Base-by-base conservation (phyloP, 1,139 yeast genomes). In the Blastobotrys arbuscula region DNA sequence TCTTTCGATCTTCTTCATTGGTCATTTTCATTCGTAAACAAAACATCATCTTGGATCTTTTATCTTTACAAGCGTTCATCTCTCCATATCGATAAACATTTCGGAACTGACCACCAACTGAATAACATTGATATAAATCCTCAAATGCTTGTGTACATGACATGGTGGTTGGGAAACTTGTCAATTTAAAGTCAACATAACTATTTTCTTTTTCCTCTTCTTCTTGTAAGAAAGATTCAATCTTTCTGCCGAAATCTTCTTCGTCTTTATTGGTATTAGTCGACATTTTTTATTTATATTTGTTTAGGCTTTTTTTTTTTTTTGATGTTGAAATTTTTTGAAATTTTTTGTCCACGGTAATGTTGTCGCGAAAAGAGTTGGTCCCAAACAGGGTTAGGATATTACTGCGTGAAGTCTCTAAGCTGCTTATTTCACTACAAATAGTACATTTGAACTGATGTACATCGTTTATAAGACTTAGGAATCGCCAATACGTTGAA, bases 91-190 rank as follows among this genome's bases (percentile, higher is more conserved):
- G 69, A 63, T 90, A 90, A 60, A 85, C 83, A 65, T 84, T 77
- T 54, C 92, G 77, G 28, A 85, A 70, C 63, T 89, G 96, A 0
- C 96, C 96, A 1, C 97, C 97, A 2, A 89, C 63, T 0, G 96
- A 85, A 69, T 86, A 88, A 64, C 97, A 90, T 45, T 79, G 82
- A 44, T 89, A 76, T 34, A 90, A 71, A 60, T 87, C 95, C 65
- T 90, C 96, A 65, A 90, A 82, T 0, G 95, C 95, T 38, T 90
- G 86, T 45, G 84, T 71, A 60, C 89, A 82, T 49, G 77, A 75
- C 85, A 82, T 80, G 24, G 63, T 65, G 7, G 69, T 65, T 9
- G 71, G 71, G 50, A 64, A 67, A 28, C 66, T 52, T 6, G 61
- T 49, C 26, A 45, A 26, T 1, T 13, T 10, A 19, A 39, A 42